Evolutionary conservation across 2,329 filamentous ascomycete species (phyloP), one percentile per base, ranked within the genome.

Genomic region (Juglanconis sp.): DNA sequence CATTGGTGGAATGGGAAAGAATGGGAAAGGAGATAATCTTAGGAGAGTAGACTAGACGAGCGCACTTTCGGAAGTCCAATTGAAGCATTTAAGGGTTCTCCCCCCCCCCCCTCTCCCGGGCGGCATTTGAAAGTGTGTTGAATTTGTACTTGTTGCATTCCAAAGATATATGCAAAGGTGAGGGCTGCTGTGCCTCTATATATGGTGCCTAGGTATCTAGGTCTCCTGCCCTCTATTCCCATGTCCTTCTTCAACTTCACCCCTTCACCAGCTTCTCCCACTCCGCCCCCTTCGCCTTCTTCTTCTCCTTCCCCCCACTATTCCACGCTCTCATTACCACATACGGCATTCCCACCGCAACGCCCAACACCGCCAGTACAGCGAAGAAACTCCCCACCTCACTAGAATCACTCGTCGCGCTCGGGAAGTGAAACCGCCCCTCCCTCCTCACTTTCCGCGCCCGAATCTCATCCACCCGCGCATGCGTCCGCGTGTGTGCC

Each of bases 401-500:
- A 34, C 68, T 60, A 38, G 64, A 60, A 40, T 65, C 54, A 38
- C 58, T 73, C 64, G 59, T 69, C 66, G 59, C 72, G 48, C 34
- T 73, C 71, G 10, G 66, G 68, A 35, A 81, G 72, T 24, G 76
- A 10, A 44, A 32, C 44, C 17, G 7, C 5, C 44, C 44, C 11
- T 51, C 46, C 71, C 68, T 79, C 70, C 67, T 79, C 71, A 67
- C 82, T 70, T 70, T 67, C 40, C 69, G 69, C 47, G 70, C 69
- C 15, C 77, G 73, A 5, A 79, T 73, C 48, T 76, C 73, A 65
- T 90, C 84, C 67, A 89, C 81, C 38, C 81, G 78, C 53, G 82
- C 79, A 65, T 96, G 91, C 61, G 91, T 96, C 63, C 85, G 80
- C 67, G 87, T 85, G 74, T 96, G 93, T 9, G 82, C 81, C 47